Evolutionary conservation across 2,329 filamentous ascomycete species (phyloP), one percentile per base, ranked within the genome.

Genomic region (Mycocentrospora acerina): DNA sequence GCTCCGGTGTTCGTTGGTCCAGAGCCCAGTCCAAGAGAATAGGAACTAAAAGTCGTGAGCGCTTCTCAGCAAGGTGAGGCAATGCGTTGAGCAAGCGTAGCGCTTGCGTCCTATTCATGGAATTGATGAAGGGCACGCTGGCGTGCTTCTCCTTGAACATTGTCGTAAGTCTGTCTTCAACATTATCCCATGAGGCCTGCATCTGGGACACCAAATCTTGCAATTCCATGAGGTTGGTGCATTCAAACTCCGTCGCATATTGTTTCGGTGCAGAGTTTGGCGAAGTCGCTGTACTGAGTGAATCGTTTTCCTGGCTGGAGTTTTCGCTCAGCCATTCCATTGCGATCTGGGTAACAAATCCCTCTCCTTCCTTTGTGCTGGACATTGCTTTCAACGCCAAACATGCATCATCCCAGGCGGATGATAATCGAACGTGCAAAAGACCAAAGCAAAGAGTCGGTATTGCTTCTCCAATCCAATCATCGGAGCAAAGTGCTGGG

Each of bases 361-460:
- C 82, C 60, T 96, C 90, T 15, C 88, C 89, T 26, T 72, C 68
- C 49, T 85, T 83, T 15, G 77, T 78, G 51, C 87, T 78, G 14
- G 83, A 79, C 37, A 98, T 82, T 35, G 84, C 77, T 57, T 88
- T 86, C 57, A 98, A 70, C 1, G 87, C 82, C 37, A 82, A 79
- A 34, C 85, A 81, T 1, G 88, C 80, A 55, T 95, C 88, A 44
- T 95, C 88, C 88, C 91, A 96, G 5, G 94, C 75, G 24, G 89
- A 89, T 1, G 90, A 80, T 49, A 96, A 76, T 52, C 86, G 88
- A 32, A 95, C 82, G 1, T 90, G 93, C 43, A 97, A 77, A 67
- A 96, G 79, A 32, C 93, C 93, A 55, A 96, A 95, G 55, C 89
- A 83, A 57, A 90, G 97, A 0, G 81, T 77, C 0, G 90, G 87